Percentiles rank a stretch among this genome's conserved stretches.
Evolutionary conservation across 1,284 basidiomycete genomes (phyloP).

Genomic region (Ustilago esculenta): DNA sequence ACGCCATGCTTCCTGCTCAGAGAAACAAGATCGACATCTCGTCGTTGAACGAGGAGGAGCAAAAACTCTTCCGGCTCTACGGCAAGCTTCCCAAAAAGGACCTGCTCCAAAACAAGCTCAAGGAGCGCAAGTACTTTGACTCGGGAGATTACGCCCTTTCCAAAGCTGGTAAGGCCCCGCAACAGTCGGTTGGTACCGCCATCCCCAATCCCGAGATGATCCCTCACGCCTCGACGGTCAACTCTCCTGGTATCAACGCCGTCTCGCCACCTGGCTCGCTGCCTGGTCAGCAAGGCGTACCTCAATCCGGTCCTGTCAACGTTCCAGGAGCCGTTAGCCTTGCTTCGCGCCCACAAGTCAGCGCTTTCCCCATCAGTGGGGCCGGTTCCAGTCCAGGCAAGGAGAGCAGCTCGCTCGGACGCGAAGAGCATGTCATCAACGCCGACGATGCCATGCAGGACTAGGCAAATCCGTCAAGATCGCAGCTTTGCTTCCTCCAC

Average conservation of each 20-base stretch:
- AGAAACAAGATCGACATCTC: constrained; percentile 91
- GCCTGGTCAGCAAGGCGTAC: constrained; percentile 74
- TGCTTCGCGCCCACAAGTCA: constrained; percentile 69
- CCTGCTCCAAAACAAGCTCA: constrained; percentile 90
- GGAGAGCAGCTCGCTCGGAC: constrained; percentile 53
- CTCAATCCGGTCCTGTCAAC: constrained; percentile 77
- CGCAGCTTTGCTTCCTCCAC: not conserved
- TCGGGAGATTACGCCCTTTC: constrained; percentile 96
- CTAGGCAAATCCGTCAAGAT: constrained; percentile 5
- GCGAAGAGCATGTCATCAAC: constrained; percentile 49
- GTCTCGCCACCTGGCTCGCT: constrained; percentile 75
- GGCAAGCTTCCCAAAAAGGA: constrained; percentile 96
- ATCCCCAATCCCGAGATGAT: constrained; percentile 86
- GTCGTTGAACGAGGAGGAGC: constrained; percentile 88
- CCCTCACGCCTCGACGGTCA: constrained; percentile 66
- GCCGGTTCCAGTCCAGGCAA: constrained; percentile 49
- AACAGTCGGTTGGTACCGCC: constrained; percentile 87
- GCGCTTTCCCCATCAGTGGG: constrained; percentile 52
- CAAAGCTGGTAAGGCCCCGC: constrained; percentile 88
- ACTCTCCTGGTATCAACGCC: constrained; percentile 73
- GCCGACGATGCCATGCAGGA: constrained; percentile 60
- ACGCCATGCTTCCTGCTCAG: constrained; percentile 80
- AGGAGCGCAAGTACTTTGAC: constrained; percentile 98
- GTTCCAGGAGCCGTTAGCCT: constrained; percentile 73
- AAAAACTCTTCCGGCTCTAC: constrained; percentile 92